Evolutionary conservation across 306 rosid species (phyloP).

Genomic region (Fragaria ananassa): DNA sequence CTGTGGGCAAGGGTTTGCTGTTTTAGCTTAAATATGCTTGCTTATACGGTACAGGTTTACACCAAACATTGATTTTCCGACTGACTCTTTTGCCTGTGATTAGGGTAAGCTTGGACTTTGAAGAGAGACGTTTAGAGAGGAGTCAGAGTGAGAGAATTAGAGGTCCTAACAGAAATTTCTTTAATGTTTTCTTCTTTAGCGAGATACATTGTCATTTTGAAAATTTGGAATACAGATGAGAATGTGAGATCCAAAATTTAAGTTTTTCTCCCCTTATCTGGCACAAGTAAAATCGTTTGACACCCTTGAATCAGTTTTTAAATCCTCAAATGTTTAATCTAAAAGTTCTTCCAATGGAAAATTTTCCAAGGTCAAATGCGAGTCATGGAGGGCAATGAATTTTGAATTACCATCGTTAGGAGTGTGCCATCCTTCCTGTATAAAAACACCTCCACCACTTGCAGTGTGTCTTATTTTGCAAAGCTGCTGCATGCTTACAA

Average conservation of each 20-base stretch:
- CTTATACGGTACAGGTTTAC: neutral
- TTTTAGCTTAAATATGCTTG: neutral
- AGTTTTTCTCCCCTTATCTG: neutral
- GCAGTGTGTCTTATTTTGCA: neutral
- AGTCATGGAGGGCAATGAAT: neutral
- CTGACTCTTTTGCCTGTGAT: neutral
- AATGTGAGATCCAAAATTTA: neutral
- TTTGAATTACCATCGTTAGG: neutral
- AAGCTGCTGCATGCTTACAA: neutral
- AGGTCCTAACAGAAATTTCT: too few relatives aligned
- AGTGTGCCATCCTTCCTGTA: neutral
- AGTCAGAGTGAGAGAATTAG: too few relatives aligned
- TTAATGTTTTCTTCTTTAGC: neutral
- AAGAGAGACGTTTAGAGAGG: too few relatives aligned
- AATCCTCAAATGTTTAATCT: neutral
- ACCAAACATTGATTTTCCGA: neutral
- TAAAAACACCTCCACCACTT: neutral
- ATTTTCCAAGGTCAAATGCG: neutral
- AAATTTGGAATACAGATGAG: neutral
- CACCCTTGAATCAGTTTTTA: neutral
- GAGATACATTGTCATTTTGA: too few relatives aligned
- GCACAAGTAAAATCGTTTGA: neutral
- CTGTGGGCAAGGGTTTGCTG: neutral
- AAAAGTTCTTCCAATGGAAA: neutral
- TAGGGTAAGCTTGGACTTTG: too few relatives aligned